These are phyloP conservation scores for Scleromitrula shiraiana DNA, from an alignment of 2,329 filamentous ascomycete genomes.

Conservation along the genomic window DNA sequence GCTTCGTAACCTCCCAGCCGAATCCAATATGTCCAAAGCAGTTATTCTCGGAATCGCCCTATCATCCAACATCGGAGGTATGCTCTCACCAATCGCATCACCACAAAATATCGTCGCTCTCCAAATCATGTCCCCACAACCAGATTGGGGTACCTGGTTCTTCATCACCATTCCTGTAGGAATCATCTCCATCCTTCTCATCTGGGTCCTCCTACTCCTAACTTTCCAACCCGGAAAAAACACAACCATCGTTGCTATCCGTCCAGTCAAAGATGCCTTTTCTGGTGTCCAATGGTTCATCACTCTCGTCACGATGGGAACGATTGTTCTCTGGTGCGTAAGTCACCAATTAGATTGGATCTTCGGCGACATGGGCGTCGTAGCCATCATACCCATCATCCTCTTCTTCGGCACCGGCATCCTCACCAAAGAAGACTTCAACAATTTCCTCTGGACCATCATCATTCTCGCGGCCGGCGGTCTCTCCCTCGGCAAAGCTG, in stretches of 20 bases:
- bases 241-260: slow-evolving; percentile 85
- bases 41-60: slow-evolving; percentile 92
- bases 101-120: slow-evolving; percentile 96
- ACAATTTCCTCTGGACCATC: slow-evolving; percentile 99
- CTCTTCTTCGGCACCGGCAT: slow-evolving; percentile 96
- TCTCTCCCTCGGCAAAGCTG: slow-evolving; percentile 84
- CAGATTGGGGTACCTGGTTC: slow-evolving; percentile 95
- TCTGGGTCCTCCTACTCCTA: slow-evolving; percentile 79
- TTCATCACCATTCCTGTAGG: slow-evolving; percentile 92
- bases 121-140: slow-evolving; percentile 86
- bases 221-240: slow-evolving; percentile 80
- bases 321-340: slow-evolving; percentile 87
- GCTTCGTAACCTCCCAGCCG: slow-evolving; percentile 81
- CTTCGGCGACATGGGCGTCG: slow-evolving; percentile 97
- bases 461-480: slow-evolving; percentile 96
- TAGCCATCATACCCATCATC: slow-evolving; percentile 91
- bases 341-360: slow-evolving; percentile 79
- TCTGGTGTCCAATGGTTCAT: slow-evolving; percentile 91
- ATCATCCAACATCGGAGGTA: slow-evolving; percentile 90
- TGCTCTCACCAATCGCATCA: slow-evolving; percentile 92
- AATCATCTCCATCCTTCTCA: slow-evolving; percentile 75
- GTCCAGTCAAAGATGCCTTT: slow-evolving; percentile 81
- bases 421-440: slow-evolving; percentile 97
- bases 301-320: slow-evolving; percentile 69
- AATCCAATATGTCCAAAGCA: slow-evolving; percentile 90